Percentiles rank a stretch among this genome's conserved stretches.
Conservation (phyloP, 2,329 filamentous ascomycete species). For the Aspergillus texensis region DNA sequence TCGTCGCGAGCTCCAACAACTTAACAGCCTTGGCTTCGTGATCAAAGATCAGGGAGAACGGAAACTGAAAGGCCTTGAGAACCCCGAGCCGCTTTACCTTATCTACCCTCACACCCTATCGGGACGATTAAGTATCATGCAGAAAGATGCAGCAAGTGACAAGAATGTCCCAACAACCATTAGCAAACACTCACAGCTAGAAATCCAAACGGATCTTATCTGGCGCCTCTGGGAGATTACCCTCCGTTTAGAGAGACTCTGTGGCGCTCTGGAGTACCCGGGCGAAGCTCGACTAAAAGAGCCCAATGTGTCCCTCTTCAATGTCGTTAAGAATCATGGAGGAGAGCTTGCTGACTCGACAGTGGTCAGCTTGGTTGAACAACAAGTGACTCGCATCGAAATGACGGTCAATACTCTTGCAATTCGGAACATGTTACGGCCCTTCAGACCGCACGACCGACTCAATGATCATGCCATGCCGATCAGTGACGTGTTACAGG, state of each 20-base stretch:
- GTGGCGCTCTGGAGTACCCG: slow-evolving; percentile 78
- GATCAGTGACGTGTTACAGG: slow-evolving; percentile 66
- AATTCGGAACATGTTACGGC: slow-evolving; percentile 76
- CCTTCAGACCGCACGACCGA: slow-evolving; percentile 62
- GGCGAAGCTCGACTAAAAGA: slow-evolving; percentile 67
- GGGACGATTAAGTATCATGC: slow-evolving; percentile 60
- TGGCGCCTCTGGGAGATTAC: slow-evolving; percentile 91
- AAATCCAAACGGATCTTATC: slow-evolving; percentile 81
- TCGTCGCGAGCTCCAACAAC: slow-evolving; percentile 79
- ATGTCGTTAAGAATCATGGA: slow-evolving; percentile 70
- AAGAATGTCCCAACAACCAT: slow-evolving; percentile 56
- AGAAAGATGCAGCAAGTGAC: slow-evolving; percentile 51
- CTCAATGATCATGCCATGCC: slow-evolving; percentile 76
- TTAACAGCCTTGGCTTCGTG: slow-evolving; percentile 91
- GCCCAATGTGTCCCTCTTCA: slow-evolving; percentile 81
- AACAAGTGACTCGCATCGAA: slow-evolving; percentile 96
- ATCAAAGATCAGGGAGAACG: slow-evolving; percentile 95
- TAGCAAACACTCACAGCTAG: slow-evolving; percentile 65
- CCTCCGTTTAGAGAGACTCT: slow-evolving; percentile 88
- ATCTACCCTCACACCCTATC: slow-evolving; percentile 90
- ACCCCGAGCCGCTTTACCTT: slow-evolving; percentile 92
- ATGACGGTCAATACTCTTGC: slow-evolving; percentile 78
- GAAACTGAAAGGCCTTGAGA: slow-evolving; percentile 95
- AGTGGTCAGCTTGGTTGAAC: slow-evolving; percentile 85
- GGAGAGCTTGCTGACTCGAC: slow-evolving; percentile 88